These are phyloP conservation scores for Tolypocladium ophioglossoides DNA, from an alignment of 2,329 filamentous ascomycete species.

Conservation along the genomic window DNA sequence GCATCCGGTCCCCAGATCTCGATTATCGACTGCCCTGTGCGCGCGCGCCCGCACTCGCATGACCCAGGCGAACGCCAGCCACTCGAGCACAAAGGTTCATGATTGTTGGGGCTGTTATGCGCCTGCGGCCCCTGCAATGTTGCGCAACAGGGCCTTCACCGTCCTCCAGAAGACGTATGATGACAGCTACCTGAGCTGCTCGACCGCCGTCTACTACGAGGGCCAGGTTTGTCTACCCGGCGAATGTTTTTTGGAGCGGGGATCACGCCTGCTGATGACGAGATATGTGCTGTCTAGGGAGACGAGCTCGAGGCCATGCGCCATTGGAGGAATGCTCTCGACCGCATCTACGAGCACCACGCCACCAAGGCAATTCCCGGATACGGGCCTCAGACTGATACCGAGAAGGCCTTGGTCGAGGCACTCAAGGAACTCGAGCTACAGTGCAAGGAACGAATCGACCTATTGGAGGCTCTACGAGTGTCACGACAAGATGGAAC, in stretches of 20 bases:
- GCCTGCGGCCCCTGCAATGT: conserved; percentile 30
- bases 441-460: conserved; percentile 88
- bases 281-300: conserved; percentile 41
- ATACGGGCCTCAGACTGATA: conserved; percentile 65
- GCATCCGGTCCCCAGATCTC: background rate
- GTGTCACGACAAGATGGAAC: conserved; percentile 41
- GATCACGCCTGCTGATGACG: background rate
- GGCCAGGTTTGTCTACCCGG: conserved; percentile 50
- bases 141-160: conserved; percentile 47
- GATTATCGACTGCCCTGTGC: background rate
- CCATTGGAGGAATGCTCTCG: conserved; percentile 81
- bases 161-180: conserved; percentile 95
- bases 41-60: background rate
- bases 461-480: conserved; percentile 72
- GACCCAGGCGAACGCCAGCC: background rate
- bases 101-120: background rate
- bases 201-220: conserved; percentile 93
- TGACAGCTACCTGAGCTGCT: conserved; percentile 89
- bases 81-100: background rate
- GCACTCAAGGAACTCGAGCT: conserved; percentile 75
- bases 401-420: conserved; percentile 71
- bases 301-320: conserved; percentile 85
- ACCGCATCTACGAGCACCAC: conserved; percentile 81
- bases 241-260: background rate
- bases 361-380: conserved; percentile 61